Evolutionary conservation across 805 yeast species (phyloP), one percentile per base, ranked within the genome.

Genomic region (Naumovozyma dairenensis): DNA sequence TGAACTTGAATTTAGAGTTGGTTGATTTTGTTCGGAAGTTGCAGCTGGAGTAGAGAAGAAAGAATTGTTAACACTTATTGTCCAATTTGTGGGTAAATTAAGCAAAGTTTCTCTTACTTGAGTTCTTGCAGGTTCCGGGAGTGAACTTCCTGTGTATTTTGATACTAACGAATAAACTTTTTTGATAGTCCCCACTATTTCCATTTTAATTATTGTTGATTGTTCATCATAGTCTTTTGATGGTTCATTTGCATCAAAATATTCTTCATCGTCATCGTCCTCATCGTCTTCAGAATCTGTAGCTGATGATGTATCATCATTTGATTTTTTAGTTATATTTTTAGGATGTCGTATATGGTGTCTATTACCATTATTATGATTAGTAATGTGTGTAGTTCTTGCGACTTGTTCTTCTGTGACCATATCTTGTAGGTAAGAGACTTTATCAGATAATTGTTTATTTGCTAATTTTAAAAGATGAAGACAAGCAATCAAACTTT

Each of bases 161-260:
- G 96, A 83, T 8, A 92, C 81, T 25, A 89, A 74, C 26, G 77
- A 74, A 22, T 87, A 86, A 30, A 86, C 85, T 52, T 85, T 89
- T 54, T 84, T 83, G 17, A 92, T 87, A 0, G 96, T 92, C 1
- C 81, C 72, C 6, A 87, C 78, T 22, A 89, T 84, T 45, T 89
- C 98, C 44, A 77, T 72, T 42, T 83, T 80, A 22, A 87, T 69
- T 29, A 74, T 64, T 7, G 53, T 49, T 10, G 59, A 48, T 28
- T 41, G 48, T 29, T 42, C 55, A 39, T 46, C 49, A 7, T 38
- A 37, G 28, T 37, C 51, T 8, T 38, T 40, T 1, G 44, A 37
- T 37, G 42, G 60, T 9, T 57, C 53, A 16, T 60, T 65, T 39
- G 60, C 63, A 37, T 44, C 57, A 13, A 52, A 49, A 25, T 56